phyloP scores from a whole-genome alignment of 139 green algal genomes.

The Penium margaritaceum region DNA sequence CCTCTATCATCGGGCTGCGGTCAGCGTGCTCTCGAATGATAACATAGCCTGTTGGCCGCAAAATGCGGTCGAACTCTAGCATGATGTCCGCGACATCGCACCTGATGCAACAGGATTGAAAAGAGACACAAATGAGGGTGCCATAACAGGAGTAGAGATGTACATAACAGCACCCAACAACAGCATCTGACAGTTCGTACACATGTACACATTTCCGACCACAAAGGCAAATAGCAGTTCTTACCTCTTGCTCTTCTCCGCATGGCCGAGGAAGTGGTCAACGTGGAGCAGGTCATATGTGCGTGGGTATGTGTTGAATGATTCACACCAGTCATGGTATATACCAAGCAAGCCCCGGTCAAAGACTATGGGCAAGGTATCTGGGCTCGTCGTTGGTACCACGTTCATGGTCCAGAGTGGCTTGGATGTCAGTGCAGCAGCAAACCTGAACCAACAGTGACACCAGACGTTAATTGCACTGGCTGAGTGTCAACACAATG shows the following conservation, averaged over 20 bases:
- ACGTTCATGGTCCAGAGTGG: conserved; percentile 42
- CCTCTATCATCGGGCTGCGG: neutral
- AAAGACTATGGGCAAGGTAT: conserved; percentile 33
- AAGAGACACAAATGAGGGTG: too few relatives aligned
- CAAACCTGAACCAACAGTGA: conserved; percentile 27
- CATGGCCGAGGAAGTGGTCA: conserved; percentile 22
- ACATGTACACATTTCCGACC: too few relatives aligned
- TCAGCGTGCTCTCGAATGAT: conserved; percentile 11
- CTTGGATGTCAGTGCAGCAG: conserved; percentile 9
- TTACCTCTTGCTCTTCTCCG: too few relatives aligned
- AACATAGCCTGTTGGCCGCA: conserved; percentile 16
- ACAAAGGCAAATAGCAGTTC: too few relatives aligned
- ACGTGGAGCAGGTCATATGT: conserved; percentile 32
- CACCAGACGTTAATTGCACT: too few relatives aligned
- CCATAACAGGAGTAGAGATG: too few relatives aligned
- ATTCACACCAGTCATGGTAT: conserved; percentile 34
- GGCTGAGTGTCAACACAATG: too few relatives aligned
- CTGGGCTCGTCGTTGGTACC: conserved; percentile 9
- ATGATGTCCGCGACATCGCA: conserved; percentile 29
- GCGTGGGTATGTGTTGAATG: conserved; percentile 35
- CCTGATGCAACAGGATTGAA: too few relatives aligned
- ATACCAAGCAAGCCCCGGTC: conserved; percentile 25
- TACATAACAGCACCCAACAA: too few relatives aligned
- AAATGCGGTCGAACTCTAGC: conserved; percentile 29
- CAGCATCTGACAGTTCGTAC: too few relatives aligned